Conservation (phyloP, 2,329 filamentous ascomycete species). For the Colletotrichum musicola region DNA sequence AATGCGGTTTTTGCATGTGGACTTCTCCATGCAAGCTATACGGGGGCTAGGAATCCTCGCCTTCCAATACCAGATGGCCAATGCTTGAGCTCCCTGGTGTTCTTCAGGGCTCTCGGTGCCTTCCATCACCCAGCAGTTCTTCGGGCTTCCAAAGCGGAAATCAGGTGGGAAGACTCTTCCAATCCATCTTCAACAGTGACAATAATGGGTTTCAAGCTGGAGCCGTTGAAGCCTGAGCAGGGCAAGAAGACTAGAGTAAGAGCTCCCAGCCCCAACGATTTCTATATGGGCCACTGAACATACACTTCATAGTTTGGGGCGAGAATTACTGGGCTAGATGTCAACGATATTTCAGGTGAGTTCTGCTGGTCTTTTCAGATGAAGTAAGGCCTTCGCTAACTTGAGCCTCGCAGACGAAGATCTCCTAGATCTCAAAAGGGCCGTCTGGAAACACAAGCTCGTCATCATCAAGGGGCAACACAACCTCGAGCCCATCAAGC, state of each 20-base stretch:
- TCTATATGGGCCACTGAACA: constrained; percentile 44
- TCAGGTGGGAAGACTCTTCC: too few relatives aligned
- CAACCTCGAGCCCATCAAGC: constrained; percentile 54
- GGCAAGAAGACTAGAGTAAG: constrained; percentile 1
- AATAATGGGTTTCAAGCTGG: neutral
- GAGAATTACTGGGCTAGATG: constrained; percentile 51
- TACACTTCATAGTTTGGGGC: constrained; percentile 51
- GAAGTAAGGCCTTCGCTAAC: neutral
- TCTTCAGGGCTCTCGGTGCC: too few relatives aligned
- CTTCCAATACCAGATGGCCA: too few relatives aligned
- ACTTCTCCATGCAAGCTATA: too few relatives aligned
- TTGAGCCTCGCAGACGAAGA: constrained; percentile 48
- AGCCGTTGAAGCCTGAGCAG: neutral
- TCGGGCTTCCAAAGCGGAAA: neutral
- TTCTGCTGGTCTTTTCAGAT: neutral
- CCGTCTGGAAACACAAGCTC: constrained; percentile 58
- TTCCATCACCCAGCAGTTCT: neutral
- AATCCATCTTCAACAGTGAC: neutral
- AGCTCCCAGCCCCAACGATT: neutral
- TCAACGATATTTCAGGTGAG: constrained; percentile 51
- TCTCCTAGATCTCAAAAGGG: constrained; percentile 51
- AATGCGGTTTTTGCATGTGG: too few relatives aligned
- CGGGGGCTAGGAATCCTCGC: too few relatives aligned
- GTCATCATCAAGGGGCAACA: constrained; percentile 58
- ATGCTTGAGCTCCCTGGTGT: too few relatives aligned